A percentile compares a stretch with the other conserved stretches of the same genome.
Conservation (phyloP, 352 stramenopile genomes). For the Globisporangium echinulatum region DNA sequence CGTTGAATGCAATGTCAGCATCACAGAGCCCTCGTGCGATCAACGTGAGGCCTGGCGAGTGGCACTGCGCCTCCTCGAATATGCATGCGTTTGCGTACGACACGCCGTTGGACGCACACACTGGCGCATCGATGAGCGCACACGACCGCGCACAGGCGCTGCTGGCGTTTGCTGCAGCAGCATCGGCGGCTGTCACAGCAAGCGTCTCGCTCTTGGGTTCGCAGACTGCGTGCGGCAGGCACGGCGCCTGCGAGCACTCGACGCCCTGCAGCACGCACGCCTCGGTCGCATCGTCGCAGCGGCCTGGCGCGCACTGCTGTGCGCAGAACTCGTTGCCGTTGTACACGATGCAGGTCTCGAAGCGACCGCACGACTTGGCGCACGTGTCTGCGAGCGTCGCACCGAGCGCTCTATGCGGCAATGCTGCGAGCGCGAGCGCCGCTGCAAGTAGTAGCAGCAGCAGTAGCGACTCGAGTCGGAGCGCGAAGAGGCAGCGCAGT, state of each 20-base stretch:
- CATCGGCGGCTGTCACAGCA: background rate
- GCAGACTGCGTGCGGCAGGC: conserved; percentile 38
- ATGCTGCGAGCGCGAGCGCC: background rate
- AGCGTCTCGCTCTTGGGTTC: conserved; percentile 16
- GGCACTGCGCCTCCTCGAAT: conserved; percentile 40
- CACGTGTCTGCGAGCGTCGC: conserved; percentile 7
- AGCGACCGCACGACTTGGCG: conserved; percentile 20
- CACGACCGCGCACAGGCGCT: conserved; percentile 24
- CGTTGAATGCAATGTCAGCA: conserved; percentile 20
- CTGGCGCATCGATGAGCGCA: conserved; percentile 27
- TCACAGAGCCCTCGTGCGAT: conserved; percentile 20
- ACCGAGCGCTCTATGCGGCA: background rate
- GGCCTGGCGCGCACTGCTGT: conserved; percentile 27
- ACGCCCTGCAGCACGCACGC: conserved; percentile 34
- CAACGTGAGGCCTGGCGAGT: conserved; percentile 15
- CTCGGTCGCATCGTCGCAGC: conserved; percentile 30
- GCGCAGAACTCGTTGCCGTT: conserved; percentile 36
- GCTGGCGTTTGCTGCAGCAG: background rate
- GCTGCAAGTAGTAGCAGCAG: background rate
- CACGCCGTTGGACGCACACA: conserved; percentile 37
- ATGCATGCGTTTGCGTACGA: conserved; percentile 53
- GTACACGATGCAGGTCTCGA: conserved; percentile 43
- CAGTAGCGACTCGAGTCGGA: background rate
- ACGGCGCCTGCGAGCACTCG: conserved; percentile 28
- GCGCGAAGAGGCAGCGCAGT: background rate